Base-by-base conservation (phyloP, 2,329 filamentous ascomycete genomes). In the Rugonectria rugulosa region DNA sequence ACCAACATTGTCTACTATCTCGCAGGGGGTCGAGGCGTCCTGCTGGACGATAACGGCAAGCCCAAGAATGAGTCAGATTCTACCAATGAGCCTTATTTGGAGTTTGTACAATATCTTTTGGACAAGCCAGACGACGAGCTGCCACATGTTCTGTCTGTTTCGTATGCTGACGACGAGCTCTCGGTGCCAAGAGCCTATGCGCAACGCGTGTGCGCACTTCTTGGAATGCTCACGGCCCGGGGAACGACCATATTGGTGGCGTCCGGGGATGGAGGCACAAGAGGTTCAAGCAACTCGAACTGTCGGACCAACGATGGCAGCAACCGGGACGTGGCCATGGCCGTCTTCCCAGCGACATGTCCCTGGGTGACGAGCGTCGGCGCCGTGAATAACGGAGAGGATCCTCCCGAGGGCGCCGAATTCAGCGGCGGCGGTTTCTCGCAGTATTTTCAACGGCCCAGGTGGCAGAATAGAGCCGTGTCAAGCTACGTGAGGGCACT, bases 351-450 rank as follows among this genome's bases (percentile, higher is more conserved):
- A 0, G 82, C 81, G 0, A 81, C 82, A 0, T 91, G 88, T 63
- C 88, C 88, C 0, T 91, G 84, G 69, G 82, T 90, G 7, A 91
- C 88, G 0, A 75, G 81, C 3, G 82, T 91, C 2, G 88, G 88
- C 6, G 88, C 83, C 2, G 87, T 85, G 1, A 66, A 57, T 32
- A 74, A 74, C 60, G 61, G 61, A 2, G 61, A 63, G 3, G 67
- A 72, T 4, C 76, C 76, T 1, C 74, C 79, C 10, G 67, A 62
- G 3, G 80, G 74, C 3, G 75, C 80, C 2, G 62, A 61, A n/a
- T 81, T 78, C 64, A 81, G 77, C 47, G 73, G 76, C 3, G 80
- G 82, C 7, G 82, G 82, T 4, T 85, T 85, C 70, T 81, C 78
- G 54, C 74, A 79, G 53, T 78, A 79, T 62, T 85, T 83, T 59